phyloP scores from a whole-genome alignment of 2,329 filamentous ascomycete species.

The Calonectria pseudoturangicola region DNA sequence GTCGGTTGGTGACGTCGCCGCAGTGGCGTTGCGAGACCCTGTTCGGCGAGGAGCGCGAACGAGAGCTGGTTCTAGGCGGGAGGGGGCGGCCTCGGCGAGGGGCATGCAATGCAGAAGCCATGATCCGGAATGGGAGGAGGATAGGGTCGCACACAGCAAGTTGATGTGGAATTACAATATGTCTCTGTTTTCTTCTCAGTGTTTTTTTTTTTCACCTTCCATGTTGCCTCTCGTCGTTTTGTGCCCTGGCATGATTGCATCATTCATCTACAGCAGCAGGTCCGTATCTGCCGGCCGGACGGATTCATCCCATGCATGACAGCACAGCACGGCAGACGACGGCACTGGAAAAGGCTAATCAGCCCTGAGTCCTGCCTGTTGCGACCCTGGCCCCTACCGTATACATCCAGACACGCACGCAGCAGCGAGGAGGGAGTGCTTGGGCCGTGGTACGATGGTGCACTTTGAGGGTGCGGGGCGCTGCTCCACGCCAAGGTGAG shows the following conservation, averaged over 20 bases:
- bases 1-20: conserved; percentile 51
- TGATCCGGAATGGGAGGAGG: conserved; percentile 3
- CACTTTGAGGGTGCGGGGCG: conserved; percentile 48
- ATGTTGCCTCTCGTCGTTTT: background rate
- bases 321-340: conserved; percentile 27
- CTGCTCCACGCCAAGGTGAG: conserved; percentile 46
- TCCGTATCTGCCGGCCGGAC: conserved; percentile 11
- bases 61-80: background rate
- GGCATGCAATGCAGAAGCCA: conserved; percentile 13
- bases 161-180: background rate
- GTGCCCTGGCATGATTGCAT: conserved; percentile 15
- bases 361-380: conserved; percentile 9
- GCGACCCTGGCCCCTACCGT: conserved; percentile 14
- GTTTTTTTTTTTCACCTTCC: background rate
- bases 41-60: conserved; percentile 32
- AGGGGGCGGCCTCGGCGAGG: background rate
- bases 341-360: conserved; percentile 22
- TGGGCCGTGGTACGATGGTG: conserved; percentile 48
- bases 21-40: conserved; percentile 47
- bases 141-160: background rate
- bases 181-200: conserved; percentile 2
- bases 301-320: conserved; percentile 29
- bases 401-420: background rate
- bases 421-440: background rate
- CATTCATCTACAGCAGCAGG: background rate